Evolutionary conservation across 345 rosid genomes (phyloP).

Genomic region (Eucalyptus leucophloia): DNA sequence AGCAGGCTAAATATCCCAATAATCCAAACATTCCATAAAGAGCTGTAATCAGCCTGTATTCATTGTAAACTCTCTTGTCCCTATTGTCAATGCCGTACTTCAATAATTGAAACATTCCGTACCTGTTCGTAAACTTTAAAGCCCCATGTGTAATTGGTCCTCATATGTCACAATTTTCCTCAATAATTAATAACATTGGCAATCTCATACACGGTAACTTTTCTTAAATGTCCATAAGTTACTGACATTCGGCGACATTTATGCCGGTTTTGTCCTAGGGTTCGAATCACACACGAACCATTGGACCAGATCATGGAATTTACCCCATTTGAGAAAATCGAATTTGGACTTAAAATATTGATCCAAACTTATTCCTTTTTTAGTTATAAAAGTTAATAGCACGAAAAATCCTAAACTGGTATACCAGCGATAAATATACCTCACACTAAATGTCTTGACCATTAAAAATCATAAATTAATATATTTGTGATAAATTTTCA

Average conservation of each 20-base stretch:
- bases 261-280: background rate
- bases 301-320: background rate
- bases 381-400: too few relatives aligned
- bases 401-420: accelerated
- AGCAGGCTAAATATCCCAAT: background rate
- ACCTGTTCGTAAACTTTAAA: background rate
- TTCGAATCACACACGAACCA: background rate
- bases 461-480: too few relatives aligned
- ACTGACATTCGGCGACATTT: background rate
- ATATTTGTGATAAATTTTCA: too few relatives aligned
- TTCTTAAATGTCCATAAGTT: background rate
- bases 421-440: accelerated
- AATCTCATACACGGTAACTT: background rate
- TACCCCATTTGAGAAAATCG: background rate
- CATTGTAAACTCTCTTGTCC: background rate
- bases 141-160: background rate
- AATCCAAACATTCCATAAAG: background rate
- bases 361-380: background rate
- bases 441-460: too few relatives aligned
- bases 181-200: background rate
- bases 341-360: background rate
- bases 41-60: background rate
- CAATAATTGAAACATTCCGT: background rate
- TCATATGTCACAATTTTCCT: background rate
- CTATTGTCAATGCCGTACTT: background rate